Evolutionary conservation across 345 rosid genomes (phyloP).

Genomic region (Aquilaria yunnanensis): DNA sequence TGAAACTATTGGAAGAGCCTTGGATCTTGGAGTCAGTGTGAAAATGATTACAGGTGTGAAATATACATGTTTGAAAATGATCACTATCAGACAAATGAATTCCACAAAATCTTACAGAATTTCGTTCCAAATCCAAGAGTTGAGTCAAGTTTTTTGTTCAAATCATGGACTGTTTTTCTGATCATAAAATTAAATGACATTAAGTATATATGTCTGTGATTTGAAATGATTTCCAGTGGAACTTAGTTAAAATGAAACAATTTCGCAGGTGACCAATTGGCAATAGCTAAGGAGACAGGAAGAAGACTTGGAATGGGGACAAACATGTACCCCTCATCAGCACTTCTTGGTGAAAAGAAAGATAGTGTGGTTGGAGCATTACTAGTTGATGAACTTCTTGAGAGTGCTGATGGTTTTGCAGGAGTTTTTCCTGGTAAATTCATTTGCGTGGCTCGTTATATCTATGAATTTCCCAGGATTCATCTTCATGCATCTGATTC

Average conservation of each 20-base stretch:
- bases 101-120: too few relatives aligned
- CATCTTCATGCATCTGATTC: neutral
- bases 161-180: neutral
- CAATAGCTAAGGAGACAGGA: constrained; percentile 86
- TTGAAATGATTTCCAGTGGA: too few relatives aligned
- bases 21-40: constrained; percentile 56
- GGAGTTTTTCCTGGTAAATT: constrained; percentile 79
- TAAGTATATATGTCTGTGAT: too few relatives aligned
- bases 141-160: too few relatives aligned
- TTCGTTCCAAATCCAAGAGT: neutral
- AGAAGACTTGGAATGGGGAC: constrained; percentile 95
- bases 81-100: too few relatives aligned
- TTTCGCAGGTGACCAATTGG: constrained; percentile 70
- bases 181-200: neutral
- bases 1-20: constrained; percentile 58
- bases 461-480: neutral
- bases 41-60: constrained; percentile 59
- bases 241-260: neutral
- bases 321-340: constrained; percentile 82
- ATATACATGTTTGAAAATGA: too few relatives aligned
- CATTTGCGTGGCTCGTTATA: neutral
- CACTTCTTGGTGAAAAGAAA: constrained; percentile 64
- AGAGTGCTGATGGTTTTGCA: constrained; percentile 85
- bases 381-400: constrained; percentile 64
- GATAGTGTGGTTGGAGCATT: constrained; percentile 33